phyloP scores from a whole-genome alignment of 306 rosid genomes.

The Cicer chorassanicum region DNA sequence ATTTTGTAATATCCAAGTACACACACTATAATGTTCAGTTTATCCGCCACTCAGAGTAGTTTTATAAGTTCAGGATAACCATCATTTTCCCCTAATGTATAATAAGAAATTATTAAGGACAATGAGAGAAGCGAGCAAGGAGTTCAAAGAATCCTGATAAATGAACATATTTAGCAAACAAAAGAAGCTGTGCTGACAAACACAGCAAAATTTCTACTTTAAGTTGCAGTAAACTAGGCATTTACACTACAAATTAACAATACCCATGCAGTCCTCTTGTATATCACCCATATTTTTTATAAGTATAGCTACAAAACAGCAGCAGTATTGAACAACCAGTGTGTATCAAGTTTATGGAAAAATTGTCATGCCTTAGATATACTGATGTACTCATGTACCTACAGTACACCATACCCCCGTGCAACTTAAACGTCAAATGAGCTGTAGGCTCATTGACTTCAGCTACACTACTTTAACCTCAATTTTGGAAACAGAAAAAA shows the following conservation, averaged over 20 bases:
- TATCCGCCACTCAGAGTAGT: background rate
- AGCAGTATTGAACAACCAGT: slow-evolving; percentile 1
- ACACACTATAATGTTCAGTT: slow-evolving; percentile 22
- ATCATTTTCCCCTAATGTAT: slow-evolving; percentile 4
- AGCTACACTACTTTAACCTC: slow-evolving; percentile 1
- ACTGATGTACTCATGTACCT: background rate
- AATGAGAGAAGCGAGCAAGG: slow-evolving; percentile 8
- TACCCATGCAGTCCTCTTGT: background rate
- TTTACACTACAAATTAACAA: slow-evolving; percentile 25
- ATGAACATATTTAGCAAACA: slow-evolving; percentile 15
- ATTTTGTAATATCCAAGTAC: slow-evolving; percentile 38
- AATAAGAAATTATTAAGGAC: slow-evolving; percentile 23
- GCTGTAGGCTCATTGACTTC: background rate
- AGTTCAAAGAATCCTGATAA: slow-evolving; percentile 14
- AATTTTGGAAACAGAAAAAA: background rate
- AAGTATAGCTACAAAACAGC: slow-evolving; percentile 15
- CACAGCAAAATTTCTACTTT: slow-evolving; percentile 28
- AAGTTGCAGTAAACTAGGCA: background rate
- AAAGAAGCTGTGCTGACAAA: slow-evolving; percentile 17
- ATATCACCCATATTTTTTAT: slow-evolving; percentile 2
- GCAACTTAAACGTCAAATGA: slow-evolving; percentile 1
- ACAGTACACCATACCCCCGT: background rate
- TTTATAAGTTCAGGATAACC: slow-evolving; percentile 4
- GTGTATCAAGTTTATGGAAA: slow-evolving; percentile 9
- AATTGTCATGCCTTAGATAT: background rate